Percentiles rank a stretch among this genome's conserved stretches.
These are phyloP conservation scores for Phytopythium montanum DNA, from an alignment of 352 stramenopile genomes.

Conservation along the genomic window DNA sequence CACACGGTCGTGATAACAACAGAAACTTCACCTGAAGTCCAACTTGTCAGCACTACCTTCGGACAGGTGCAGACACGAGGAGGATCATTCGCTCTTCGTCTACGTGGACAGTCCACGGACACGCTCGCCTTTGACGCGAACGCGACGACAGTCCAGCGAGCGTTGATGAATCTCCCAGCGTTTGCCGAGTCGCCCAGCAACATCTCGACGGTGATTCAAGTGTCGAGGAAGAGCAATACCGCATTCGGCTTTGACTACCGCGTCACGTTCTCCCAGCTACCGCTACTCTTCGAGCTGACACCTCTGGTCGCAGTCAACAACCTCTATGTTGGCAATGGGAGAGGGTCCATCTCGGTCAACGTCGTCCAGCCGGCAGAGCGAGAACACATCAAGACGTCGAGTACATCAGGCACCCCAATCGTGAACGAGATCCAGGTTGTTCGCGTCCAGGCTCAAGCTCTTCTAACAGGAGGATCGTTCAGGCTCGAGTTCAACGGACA, in stretches of 20 bases:
- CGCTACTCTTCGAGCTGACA: constrained; percentile 28
- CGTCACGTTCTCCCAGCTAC: constrained; percentile 58
- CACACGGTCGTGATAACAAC: constrained; percentile 87
- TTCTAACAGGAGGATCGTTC: constrained; percentile 50
- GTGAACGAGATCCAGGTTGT: constrained; percentile 75
- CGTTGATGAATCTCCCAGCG: constrained; percentile 56
- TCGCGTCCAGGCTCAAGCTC: constrained; percentile 29
- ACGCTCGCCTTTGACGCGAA: constrained; percentile 82
- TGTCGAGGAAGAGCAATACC: constrained; percentile 43
- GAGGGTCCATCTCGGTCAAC: constrained; percentile 21
- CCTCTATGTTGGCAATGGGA: constrained; percentile 52
- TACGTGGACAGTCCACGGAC: constrained; percentile 58
- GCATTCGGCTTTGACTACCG: constrained; percentile 72
- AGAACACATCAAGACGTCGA: constrained; percentile 75
- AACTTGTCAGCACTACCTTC: constrained; percentile 83
- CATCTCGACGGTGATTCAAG: constrained; percentile 29
- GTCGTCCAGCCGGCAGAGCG: constrained; percentile 31
- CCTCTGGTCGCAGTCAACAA: constrained; percentile 53
- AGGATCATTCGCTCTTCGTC: constrained; percentile 79
- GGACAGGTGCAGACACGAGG: constrained; percentile 56
- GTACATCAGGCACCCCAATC: constrained; percentile 42
- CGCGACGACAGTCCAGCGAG: constrained; percentile 53
- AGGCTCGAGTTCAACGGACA: constrained; percentile 67
- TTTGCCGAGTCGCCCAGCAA: constrained; percentile 16
- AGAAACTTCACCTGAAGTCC: constrained; percentile 71